Base-by-base conservation (phyloP, 2,329 filamentous ascomycete species). In the Fusarium sulawesiense region DNA sequence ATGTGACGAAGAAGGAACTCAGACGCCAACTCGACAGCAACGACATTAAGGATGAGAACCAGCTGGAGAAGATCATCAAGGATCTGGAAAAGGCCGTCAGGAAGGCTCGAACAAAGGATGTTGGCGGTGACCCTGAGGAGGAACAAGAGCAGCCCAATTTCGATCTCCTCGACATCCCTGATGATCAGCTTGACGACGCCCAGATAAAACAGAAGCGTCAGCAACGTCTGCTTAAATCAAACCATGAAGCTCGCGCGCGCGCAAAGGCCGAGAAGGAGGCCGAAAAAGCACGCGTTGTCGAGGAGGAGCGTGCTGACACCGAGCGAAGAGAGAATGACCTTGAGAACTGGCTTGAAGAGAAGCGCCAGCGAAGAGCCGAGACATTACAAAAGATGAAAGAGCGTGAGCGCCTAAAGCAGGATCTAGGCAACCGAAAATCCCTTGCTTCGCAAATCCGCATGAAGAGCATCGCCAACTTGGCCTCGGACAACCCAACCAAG, bases 381-480 rank as follows among this genome's bases (percentile, higher is more conserved):
- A 87, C 88, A 23, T 84, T 97, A 4, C 86, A 93, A 75, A 93
- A 90, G 80, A 97, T 99, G 80, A 98, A 97, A 80, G 95, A 98
- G 73, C 91, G 94, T 55, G 94, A 98, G 76, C 89, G 94, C 20
- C 87, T 98, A 66, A 98, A 97, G 82, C 93, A 94, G 45, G 96
- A 99, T 77, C 88, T 98, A 2, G 94, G 95, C 60, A 98, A 98
- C 81, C 92, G 96, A 77, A 99, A 99, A 80, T 98, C 94, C 0
- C 89, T 98, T 21, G 96, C 96, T 11, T 96, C 92, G 60, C 95
- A 98, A 80, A 97, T 97, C 82, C 92, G 96, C 68, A 99, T 99
- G 96, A 98, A 98, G 83, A 95, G 91, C 53, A 94, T 99, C 62
- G 96, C 96, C 64, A 98, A 97, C 76, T 90, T 99, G 3, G 96